Evolutionary conservation across 495 filamentous ascomycete species (phyloP).

Genomic region (Chaetomium fimeti): DNA sequence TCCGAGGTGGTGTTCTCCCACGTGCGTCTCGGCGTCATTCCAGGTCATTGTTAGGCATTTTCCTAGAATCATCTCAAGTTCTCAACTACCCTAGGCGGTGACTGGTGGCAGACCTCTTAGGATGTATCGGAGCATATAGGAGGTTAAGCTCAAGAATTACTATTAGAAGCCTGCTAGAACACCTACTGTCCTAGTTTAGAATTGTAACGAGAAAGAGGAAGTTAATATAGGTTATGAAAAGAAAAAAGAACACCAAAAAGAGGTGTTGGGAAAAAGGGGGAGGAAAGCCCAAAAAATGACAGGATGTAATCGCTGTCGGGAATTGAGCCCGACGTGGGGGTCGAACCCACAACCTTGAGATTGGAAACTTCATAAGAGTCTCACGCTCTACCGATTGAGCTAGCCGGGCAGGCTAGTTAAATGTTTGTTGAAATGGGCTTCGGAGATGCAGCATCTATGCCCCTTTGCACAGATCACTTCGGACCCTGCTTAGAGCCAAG

Average conservation of each 20-base stretch:
- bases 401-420: constrained; percentile 50
- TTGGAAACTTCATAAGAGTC: constrained; percentile 57
- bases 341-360: constrained; percentile 16
- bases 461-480: background rate
- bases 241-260: background rate
- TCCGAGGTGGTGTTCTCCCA: too few species aligned
- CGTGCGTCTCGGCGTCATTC: too few species aligned
- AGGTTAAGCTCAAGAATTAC: too few species aligned
- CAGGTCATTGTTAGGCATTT: too few species aligned
- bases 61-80: too few species aligned
- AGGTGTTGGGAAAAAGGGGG: background rate
- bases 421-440: background rate
- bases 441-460: background rate
- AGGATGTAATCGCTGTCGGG: constrained; percentile 6
- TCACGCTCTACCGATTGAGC: constrained; percentile 84
- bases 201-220: too few species aligned
- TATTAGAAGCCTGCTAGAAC: too few species aligned
- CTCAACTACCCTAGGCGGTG: too few species aligned
- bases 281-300: background rate
- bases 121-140: too few species aligned
- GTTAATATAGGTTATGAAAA: background rate
- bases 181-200: too few species aligned
- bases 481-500: too few species aligned
- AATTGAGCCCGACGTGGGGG: constrained; percentile 16
- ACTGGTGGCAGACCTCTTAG: too few species aligned